Conservation (phyloP, 306 rosid genomes). For the Begonia masoniana region DNA sequence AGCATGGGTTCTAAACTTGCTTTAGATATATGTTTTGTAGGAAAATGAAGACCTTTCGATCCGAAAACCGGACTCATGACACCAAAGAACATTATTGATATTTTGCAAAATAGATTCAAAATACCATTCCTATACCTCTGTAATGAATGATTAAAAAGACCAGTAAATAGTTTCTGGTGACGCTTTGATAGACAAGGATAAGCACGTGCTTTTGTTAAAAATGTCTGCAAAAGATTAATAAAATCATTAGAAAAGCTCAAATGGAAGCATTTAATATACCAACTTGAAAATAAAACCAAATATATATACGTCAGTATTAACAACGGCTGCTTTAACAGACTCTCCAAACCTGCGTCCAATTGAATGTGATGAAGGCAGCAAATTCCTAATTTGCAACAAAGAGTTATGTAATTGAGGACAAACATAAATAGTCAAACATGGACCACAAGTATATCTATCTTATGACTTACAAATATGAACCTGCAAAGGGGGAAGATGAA, state of each 20-base stretch:
- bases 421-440: not conserved
- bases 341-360: conserved; percentile 96
- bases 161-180: conserved; percentile 61
- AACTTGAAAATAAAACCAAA: not conserved
- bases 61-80: not conserved
- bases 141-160: conserved; percentile 59
- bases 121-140: conserved; percentile 34
- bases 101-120: not conserved
- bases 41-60: not conserved
- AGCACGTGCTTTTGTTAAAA: conserved; percentile 74
- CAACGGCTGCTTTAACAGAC: conserved; percentile 78
- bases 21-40: not conserved
- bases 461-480: conserved; percentile 52
- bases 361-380: conserved; percentile 59
- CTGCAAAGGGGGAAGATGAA: conserved; percentile 70
- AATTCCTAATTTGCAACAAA: conserved; percentile 26
- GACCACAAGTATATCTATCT: conserved; percentile 1
- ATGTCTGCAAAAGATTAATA: conserved; percentile 39
- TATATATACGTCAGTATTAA: conserved; percentile 55
- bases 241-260: not conserved
- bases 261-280: too few species aligned
- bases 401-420: conserved; percentile 2
- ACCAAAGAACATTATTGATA: not conserved
- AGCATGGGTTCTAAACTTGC: not conserved
- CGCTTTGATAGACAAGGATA: conserved; percentile 92